A percentile compares a stretch with the other conserved stretches of the same genome.
Evolutionary conservation across 1,139 yeast species (phyloP).

Genomic region (Pichia sp.): DNA sequence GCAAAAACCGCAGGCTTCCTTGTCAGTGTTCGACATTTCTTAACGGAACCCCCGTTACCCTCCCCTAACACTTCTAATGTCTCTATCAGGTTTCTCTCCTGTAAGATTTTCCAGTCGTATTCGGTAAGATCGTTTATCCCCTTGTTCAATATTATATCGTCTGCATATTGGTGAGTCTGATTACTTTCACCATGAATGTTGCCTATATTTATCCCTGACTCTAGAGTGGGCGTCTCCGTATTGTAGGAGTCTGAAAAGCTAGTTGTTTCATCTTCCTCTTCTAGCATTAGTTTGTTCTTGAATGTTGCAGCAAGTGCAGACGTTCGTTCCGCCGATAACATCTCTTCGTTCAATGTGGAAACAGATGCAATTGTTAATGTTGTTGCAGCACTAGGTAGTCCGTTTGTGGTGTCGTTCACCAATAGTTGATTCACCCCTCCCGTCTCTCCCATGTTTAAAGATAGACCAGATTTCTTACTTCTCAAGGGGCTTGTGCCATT

Average conservation of each 20-base stretch:
- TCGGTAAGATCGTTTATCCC: constrained; percentile 41
- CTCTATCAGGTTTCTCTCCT: constrained; percentile 49
- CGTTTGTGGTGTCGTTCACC: constrained; percentile 1
- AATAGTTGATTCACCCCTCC: no score
- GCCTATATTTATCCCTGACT: not conserved
- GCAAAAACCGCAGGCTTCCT: constrained; percentile 64
- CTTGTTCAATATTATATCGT: constrained; percentile 10
- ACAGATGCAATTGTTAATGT: constrained; percentile 11
- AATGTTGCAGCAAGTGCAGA: constrained; percentile 7
- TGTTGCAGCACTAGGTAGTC: constrained; percentile 15
- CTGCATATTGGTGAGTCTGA: no score
- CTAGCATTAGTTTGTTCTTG: constrained; percentile 4
- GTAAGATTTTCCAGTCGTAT: constrained; percentile 68
- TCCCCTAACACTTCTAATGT: constrained; percentile 76
- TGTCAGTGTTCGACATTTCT: constrained; percentile 55
- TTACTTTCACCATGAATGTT: no score
- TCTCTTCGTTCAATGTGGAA: constrained; percentile 11
- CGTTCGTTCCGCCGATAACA: constrained; percentile 1
- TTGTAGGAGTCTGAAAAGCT: constrained; percentile 5
- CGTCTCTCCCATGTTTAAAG: no score
- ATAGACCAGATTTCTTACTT: no score
- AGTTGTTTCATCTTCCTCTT: constrained; percentile 3
- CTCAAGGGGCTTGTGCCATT: no score
- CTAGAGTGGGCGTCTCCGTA: constrained; percentile 5
- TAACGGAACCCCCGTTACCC: constrained; percentile 91